Base-by-base conservation (phyloP, 192 early-diverging fungal species). In the Allomyces macrogynus region DNA sequence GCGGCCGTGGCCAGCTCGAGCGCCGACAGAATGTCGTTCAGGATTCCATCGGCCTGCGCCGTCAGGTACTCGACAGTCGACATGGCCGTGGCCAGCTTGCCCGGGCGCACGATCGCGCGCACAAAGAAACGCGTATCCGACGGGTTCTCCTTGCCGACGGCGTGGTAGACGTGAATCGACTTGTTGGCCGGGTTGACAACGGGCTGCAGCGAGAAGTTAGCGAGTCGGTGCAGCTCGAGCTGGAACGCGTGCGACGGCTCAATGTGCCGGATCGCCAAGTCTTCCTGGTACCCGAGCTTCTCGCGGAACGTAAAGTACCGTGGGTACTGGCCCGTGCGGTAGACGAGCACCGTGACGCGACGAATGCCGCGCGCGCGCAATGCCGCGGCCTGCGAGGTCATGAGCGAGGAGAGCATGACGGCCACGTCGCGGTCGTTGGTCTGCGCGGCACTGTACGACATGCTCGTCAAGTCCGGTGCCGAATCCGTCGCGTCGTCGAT, bases 241-340 rank as follows among this genome's bases (percentile, higher is more conserved):
- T 95, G 91, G 75, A 97, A 96, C 25, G 95, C 93, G 81, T 95
- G 88, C 20, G 90, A 90, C 12, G 95, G 95, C 81, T 99, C 95
- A 64, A 96, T 92, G 73, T 99, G 91, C 63, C 95, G 89, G 68
- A 99, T 95, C 61, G 94, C 88, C 67, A 83, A 76, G 74, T 99
- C 95, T 74, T 99, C 95, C 26, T 65, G 63, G 73, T 86, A 96
- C 70, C 86, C 87, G 26, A 76, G 69, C 66, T 79, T 80, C 71
- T 93, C 93, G 72, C 91, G 90, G 84, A 91, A 99, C 23, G 93
- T 99, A 69, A 95, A 95, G 79, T 93, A 95, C 40, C 87, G 87
- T 8, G 89, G 91, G 75, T 85, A 87, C 72, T 88, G 81, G 63
- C 83, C 88, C 60, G 84, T 74, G 62, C 90, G 86, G 71, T 87